Percentiles rank a stretch among this genome's conserved stretches.
Conservation (phyloP, 2,329 filamentous ascomycete species). For the Penicillium griseofulvum region DNA sequence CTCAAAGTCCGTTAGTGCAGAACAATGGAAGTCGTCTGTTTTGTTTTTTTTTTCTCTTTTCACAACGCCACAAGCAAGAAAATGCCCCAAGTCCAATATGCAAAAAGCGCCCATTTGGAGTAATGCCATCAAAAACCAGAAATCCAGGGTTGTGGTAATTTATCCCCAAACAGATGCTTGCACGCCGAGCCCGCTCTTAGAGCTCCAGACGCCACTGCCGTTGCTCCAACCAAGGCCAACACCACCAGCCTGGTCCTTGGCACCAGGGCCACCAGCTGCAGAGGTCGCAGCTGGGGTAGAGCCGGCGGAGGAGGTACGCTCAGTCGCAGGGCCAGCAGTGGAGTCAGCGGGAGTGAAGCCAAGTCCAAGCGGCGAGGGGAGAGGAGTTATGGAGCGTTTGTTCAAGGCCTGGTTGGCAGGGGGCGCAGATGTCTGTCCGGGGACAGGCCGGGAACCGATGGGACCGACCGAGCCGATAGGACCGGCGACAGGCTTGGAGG, state of each 20-base stretch:
- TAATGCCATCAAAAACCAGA: background rate
- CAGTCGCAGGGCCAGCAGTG: slow-evolving; percentile 39
- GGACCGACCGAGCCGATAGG: slow-evolving; percentile 72
- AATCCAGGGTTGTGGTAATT: background rate
- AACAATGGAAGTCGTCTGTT: slow-evolving; percentile 1
- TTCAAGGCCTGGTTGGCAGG: slow-evolving; percentile 59
- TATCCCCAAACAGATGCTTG: slow-evolving; percentile 95
- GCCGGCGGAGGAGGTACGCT: slow-evolving; percentile 56
- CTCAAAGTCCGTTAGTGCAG: slow-evolving; percentile 12
- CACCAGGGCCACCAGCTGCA: slow-evolving; percentile 29
- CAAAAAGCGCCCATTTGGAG: slow-evolving; percentile 4
- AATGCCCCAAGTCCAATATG: slow-evolving; percentile 17
- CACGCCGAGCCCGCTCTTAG: slow-evolving; percentile 75
- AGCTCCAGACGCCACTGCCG: slow-evolving; percentile 80
- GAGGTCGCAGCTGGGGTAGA: slow-evolving; percentile 57
- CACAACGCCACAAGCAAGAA: slow-evolving; percentile 29
- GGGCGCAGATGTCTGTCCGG: slow-evolving; percentile 49
- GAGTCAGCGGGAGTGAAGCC: slow-evolving; percentile 61
- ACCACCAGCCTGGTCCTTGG: slow-evolving; percentile 43
- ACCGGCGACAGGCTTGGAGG: slow-evolving; percentile 52
- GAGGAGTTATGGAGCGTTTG: slow-evolving; percentile 84
- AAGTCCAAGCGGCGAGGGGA: slow-evolving; percentile 82
- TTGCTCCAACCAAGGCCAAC: slow-evolving; percentile 69
- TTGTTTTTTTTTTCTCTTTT: slow-evolving; percentile 9
- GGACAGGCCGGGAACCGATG: slow-evolving; percentile 83